Base-by-base conservation (phyloP, 2,329 filamentous ascomycete genomes). In the Xylaria polymorpha region DNA sequence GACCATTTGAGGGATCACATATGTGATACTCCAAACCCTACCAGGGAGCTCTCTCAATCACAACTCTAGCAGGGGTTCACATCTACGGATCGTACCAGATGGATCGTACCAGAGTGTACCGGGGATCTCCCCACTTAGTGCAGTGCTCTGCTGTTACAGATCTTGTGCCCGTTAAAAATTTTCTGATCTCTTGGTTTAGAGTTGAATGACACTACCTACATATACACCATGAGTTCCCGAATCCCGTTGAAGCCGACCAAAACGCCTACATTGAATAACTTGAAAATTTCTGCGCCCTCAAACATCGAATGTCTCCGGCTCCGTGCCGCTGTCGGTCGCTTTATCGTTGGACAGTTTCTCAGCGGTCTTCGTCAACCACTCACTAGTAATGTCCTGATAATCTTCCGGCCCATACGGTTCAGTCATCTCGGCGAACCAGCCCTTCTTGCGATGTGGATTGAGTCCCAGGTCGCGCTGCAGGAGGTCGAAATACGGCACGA, bases 401-500 rank as follows among this genome's bases (percentile, higher is more conserved):
- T 91, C 88, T 61, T 84, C 83, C 1, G 87, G 85, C 0, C 86
- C 85, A 77, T 91, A 91, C 1, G 88, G 83, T 58, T 84, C 78
- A 66, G 85, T 86, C 37, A 86, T 81, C 74, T 90, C 88, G 0
- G 80, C 80, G 61, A 84, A 74, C 74, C 80, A 82, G 0, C 86
- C 84, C 65, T 83, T 79, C 81, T 91, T 91, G 41, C 88, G 81
- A 71, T 86, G 82, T 15, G 81, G 81, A 20, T 84, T 80, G 64
- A 94, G 78, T 0, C 88, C 91, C 65, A 94, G 74, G 77, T 95
- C 92, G 4, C 81, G 80, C 68, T 92, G 77, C 75, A 95, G 77
- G 75, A 90, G 75, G 78, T 94, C 92, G 20, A 93, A 77, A 67
- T 94, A 96, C 4, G 91, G 91, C 63, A 95, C 77, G 0, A 86